Evolutionary conservation across 345 rosid genomes (phyloP), one percentile per base, ranked within the genome.

Genomic region (Eucalyptus dawsonii): DNA sequence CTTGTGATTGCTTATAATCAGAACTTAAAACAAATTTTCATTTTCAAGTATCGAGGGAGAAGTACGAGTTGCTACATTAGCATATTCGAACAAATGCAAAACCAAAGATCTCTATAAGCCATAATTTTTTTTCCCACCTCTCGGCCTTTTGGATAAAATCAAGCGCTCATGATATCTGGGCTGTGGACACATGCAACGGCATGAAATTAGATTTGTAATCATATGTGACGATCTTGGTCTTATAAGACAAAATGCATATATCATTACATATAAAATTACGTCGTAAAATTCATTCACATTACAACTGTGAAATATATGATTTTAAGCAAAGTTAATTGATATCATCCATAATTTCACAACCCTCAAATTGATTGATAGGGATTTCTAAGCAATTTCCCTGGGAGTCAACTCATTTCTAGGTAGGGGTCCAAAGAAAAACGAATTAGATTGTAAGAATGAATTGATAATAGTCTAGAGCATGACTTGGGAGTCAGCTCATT

Each of bases 241-340:
- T 1, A 2, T 37, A 10, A 37, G 8, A 72, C 22, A 37, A 22
- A 37, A 19, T 19, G 13, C 11, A 13, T 0, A 37, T 19, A n/a
- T 34, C 11, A 34, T 34, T 31, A 31, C 1, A 0, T 69, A 31
- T 15, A 14, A 67, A 9, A 34, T 69, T 34, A 31, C 13, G 14
- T 56, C 6, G 1, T 5, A 56, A 56, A 56, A 13, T 29, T 62
- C 9, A 40, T 37, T 37, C 42, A 21, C 47, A 76, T 76, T 19
- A 19, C 27, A 40, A 37, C 27, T 0, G 3, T 37, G 40, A 37
- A 34, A 37, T 5, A 22, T 11, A 6, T 0, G 5, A 37, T 37
- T 37, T 3, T 21, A 40, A 76, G 42, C 83, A 3, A 40, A 37
- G 47, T 21, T 37, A 11, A 37, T 76, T 2, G 12, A 37, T 2